Evolutionary conservation across 2,329 filamentous ascomycete genomes (phyloP).

Genomic region (Corniculantispora saksenae): DNA sequence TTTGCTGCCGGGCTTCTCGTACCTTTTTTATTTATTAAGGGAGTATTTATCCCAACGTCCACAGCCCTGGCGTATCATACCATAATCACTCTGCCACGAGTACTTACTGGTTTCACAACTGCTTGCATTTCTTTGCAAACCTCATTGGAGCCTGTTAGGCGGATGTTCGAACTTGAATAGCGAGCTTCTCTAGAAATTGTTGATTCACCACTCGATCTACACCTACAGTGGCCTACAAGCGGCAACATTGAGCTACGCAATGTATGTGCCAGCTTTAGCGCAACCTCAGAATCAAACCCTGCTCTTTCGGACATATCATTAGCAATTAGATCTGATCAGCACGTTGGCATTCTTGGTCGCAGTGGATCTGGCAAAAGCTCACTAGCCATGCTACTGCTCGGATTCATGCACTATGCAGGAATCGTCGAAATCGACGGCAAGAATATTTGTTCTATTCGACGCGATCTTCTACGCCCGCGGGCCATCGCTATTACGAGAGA

Average conservation of each 20-base stretch:
- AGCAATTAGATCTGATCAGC: background rate
- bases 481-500: conserved; percentile 49
- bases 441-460: conserved; percentile 40
- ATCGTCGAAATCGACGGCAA: conserved; percentile 44
- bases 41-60: too few species aligned
- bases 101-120: too few species aligned
- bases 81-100: too few species aligned
- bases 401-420: background rate
- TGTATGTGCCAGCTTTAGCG: background rate
- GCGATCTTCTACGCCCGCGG: conserved; percentile 40
- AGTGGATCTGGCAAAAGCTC: background rate
- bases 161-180: too few species aligned
- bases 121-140: too few species aligned
- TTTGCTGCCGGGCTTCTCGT: too few species aligned
- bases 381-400: background rate
- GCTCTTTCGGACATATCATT: background rate
- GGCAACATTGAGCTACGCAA: background rate
- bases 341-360: background rate
- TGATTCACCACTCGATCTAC: too few species aligned
- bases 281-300: background rate
- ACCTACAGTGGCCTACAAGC: background rate
- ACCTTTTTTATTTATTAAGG: too few species aligned
- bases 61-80: too few species aligned
- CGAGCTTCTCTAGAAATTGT: too few species aligned
- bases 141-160: too few species aligned